Evolutionary conservation across 2,329 filamentous ascomycete genomes (phyloP).

Genomic region (Xenoacremonium recifei): DNA sequence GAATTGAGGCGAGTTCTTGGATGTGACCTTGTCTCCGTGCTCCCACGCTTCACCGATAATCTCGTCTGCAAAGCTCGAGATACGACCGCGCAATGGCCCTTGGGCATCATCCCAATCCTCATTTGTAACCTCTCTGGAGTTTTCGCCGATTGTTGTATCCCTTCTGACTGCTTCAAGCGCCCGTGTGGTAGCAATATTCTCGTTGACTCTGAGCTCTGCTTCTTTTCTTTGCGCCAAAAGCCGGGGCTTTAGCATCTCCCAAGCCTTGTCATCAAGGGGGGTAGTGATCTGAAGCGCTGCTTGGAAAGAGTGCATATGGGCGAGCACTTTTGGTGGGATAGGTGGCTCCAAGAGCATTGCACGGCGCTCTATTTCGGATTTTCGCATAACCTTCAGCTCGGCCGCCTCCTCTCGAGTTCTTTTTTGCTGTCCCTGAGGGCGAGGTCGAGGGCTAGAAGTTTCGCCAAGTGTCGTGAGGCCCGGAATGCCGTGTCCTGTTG

Average conservation of each 20-base stretch:
- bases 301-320: slow-evolving; percentile 71
- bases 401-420: slow-evolving; percentile 62
- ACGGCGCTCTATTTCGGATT: slow-evolving; percentile 69
- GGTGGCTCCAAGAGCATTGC: slow-evolving; percentile 66
- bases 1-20: slow-evolving; percentile 64
- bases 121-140: slow-evolving; percentile 46
- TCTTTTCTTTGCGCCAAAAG: slow-evolving; percentile 63
- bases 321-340: slow-evolving; percentile 59
- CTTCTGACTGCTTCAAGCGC: slow-evolving; percentile 32
- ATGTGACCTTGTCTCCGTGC: slow-evolving; percentile 60
- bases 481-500: slow-evolving; percentile 4
- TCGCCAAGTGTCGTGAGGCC: slow-evolving; percentile 6
- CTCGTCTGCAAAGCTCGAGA: slow-evolving; percentile 68
- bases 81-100: slow-evolving; percentile 61
- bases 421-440: slow-evolving; percentile 33
- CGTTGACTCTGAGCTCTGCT: slow-evolving; percentile 58
- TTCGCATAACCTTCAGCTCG: slow-evolving; percentile 62
- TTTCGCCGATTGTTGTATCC: slow-evolving; percentile 1
- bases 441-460: slow-evolving; percentile 3
- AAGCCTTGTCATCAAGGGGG: slow-evolving; percentile 66
- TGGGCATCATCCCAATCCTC: slow-evolving; percentile 71
- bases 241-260: slow-evolving; percentile 66
- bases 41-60: slow-evolving; percentile 66
- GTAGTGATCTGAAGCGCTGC: slow-evolving; percentile 68
- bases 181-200: slow-evolving; percentile 30